phyloP scores from a whole-genome alignment of 1,284 basidiomycete genomes.

The Ceratobasidium sp. region DNA sequence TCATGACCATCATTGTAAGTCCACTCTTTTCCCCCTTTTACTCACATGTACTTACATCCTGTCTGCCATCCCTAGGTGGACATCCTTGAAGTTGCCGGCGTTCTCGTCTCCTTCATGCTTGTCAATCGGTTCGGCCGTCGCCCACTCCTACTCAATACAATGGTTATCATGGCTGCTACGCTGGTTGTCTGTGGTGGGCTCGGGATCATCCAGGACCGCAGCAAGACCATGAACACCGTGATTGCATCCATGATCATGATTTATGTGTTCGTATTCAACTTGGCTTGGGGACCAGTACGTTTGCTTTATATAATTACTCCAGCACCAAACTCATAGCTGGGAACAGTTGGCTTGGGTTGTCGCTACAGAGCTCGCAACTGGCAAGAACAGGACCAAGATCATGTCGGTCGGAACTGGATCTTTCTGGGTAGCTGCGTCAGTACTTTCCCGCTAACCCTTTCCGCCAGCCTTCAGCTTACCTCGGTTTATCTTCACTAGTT shows the following conservation, averaged over 20 bases:
- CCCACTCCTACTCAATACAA: slow-evolving; percentile 60
- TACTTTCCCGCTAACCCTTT: background rate
- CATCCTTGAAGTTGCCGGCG: slow-evolving; percentile 61
- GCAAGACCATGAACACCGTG: slow-evolving; percentile 54
- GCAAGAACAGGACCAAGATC: slow-evolving; percentile 62
- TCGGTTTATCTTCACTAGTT: slow-evolving; percentile 49
- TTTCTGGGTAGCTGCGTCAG: slow-evolving; percentile 61
- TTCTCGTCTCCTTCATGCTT: slow-evolving; percentile 59
- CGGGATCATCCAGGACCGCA: slow-evolving; percentile 53
- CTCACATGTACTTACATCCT: background rate
- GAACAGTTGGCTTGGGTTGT: slow-evolving; percentile 51
- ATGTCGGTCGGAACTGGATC: slow-evolving; percentile 61
- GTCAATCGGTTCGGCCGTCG: slow-evolving; percentile 63
- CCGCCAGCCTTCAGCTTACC: background rate
- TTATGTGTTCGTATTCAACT: slow-evolving; percentile 62
- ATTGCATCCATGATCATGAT: slow-evolving; percentile 63
- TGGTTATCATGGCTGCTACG: slow-evolving; percentile 60
- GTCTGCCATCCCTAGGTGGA: slow-evolving; percentile 53
- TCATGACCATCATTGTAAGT: slow-evolving; percentile 59
- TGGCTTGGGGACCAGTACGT: slow-evolving; percentile 63
- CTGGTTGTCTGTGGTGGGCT: slow-evolving; percentile 60
- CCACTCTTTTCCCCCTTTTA: background rate
- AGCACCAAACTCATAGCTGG: background rate
- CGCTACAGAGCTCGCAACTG: slow-evolving; percentile 59
- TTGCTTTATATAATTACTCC: slow-evolving; percentile 52